A percentile compares a stretch with the other conserved stretches of the same genome.
These are phyloP conservation scores for Pinus albicaulis DNA, from an alignment of 75 land plant species.

Conservation along the genomic window DNA sequence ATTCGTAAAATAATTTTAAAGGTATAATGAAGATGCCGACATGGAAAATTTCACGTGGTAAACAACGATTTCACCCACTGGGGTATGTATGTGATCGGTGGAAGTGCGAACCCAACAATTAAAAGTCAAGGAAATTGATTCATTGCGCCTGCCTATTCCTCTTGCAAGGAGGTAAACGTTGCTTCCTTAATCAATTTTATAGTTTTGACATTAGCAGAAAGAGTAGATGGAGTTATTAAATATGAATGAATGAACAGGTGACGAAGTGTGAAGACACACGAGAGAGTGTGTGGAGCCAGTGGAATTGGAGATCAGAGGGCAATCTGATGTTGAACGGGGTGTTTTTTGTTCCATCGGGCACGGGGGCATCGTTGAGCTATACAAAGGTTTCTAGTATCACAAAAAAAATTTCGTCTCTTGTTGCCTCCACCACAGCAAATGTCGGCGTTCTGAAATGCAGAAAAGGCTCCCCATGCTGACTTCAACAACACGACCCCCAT, in stretches of 20 bases:
- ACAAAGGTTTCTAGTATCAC: conserved; percentile 50
- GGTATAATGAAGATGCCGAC: conserved; percentile 18
- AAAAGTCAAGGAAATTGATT: conserved; percentile 38
- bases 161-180: conserved; percentile 20
- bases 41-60: conserved; percentile 36
- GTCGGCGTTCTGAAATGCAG: conserved; percentile 46
- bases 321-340: conserved; percentile 85
- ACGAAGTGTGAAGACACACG: conserved; percentile 66
- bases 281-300: conserved; percentile 51
- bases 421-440: conserved; percentile 39
- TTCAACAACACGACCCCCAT: no score
- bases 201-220: background rate
- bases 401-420: conserved; percentile 45
- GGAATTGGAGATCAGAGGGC: conserved; percentile 86
- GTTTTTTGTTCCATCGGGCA: conserved; percentile 70
- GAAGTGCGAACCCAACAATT: conserved; percentile 40
- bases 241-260: conserved; percentile 32
- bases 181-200: background rate
- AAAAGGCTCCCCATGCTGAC: background rate
- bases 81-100: conserved; percentile 49
- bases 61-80: conserved; percentile 40
- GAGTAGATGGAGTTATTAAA: background rate
- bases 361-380: conserved; percentile 38
- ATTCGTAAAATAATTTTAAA: no score
- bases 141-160: conserved; percentile 20